Percentiles rank a stretch among this genome's conserved stretches.
Evolutionary conservation across 495 filamentous ascomycete genomes (phyloP).

Genomic region (Xylaria longipes): DNA sequence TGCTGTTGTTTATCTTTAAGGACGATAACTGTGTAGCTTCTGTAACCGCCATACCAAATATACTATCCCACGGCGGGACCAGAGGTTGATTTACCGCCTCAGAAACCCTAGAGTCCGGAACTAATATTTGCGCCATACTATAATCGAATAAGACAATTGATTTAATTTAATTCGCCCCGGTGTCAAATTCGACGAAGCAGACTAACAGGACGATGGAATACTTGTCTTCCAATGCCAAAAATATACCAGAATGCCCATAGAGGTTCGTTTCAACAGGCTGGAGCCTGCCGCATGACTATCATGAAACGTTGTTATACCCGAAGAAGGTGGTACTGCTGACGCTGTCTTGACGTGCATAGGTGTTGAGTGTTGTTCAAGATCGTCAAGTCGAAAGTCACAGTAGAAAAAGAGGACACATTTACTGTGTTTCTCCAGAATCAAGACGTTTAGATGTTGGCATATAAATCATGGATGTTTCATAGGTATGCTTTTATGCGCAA

Average conservation of each 20-base stretch:
- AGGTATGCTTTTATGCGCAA: background rate
- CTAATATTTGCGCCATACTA: background rate
- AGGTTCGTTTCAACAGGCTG: constrained; percentile 3
- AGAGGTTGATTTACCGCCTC: background rate
- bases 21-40: background rate
- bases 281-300: constrained; percentile 7
- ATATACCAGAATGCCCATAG: background rate
- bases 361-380: background rate
- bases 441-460: background rate
- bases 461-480: background rate
- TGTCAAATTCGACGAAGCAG: background rate
- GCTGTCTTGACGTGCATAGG: background rate
- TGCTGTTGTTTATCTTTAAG: background rate
- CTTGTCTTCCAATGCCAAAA: background rate
- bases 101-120: background rate
- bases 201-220: background rate
- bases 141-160: constrained; percentile 3
- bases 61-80: background rate
- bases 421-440: background rate
- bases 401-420: background rate
- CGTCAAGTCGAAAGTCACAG: background rate
- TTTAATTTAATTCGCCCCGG: background rate
- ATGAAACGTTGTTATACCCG: constrained; percentile 13
- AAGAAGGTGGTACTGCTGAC: constrained; percentile 7
- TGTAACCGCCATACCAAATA: background rate